Evolutionary conservation across 352 stramenopile genomes (phyloP).

Genomic region (Phytophthora cactorum): DNA sequence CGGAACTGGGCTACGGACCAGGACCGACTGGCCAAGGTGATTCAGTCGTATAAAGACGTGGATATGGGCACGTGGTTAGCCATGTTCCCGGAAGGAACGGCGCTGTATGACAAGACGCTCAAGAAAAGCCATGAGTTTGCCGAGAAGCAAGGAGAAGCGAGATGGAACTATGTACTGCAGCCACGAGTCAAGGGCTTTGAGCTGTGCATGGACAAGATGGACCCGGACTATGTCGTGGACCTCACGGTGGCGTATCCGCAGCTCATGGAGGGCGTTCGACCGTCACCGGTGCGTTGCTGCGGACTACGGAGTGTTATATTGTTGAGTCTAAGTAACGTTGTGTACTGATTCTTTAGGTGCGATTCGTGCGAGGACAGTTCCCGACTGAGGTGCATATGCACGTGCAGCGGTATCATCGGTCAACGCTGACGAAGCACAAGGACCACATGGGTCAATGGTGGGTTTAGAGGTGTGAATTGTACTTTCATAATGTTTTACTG

Average conservation of each 20-base stretch:
- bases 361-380: conserved; percentile 68
- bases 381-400: conserved; percentile 80
- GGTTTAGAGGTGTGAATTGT: conserved; percentile 6
- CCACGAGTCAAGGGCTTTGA: conserved; percentile 74
- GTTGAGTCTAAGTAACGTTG: background rate
- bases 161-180: conserved; percentile 75
- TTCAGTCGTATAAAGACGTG: conserved; percentile 62
- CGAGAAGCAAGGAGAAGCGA: conserved; percentile 44
- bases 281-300: conserved; percentile 53
- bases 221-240: conserved; percentile 75
- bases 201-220: conserved; percentile 66
- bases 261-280: conserved; percentile 66
- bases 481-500: background rate
- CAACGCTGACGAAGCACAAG: conserved; percentile 48
- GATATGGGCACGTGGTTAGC: conserved; percentile 60
- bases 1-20: conserved; percentile 77
- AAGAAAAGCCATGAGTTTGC: conserved; percentile 68
- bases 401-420: conserved; percentile 60
- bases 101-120: conserved; percentile 73
- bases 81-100: conserved; percentile 86
- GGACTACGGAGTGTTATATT: background rate
- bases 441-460: conserved; percentile 61
- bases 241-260: conserved; percentile 82
- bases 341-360: conserved; percentile 37
- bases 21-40: conserved; percentile 46